These are phyloP conservation scores for Rhytidhysteron rufulum DNA, from an alignment of 2,329 filamentous ascomycete species.

Conservation along the genomic window DNA sequence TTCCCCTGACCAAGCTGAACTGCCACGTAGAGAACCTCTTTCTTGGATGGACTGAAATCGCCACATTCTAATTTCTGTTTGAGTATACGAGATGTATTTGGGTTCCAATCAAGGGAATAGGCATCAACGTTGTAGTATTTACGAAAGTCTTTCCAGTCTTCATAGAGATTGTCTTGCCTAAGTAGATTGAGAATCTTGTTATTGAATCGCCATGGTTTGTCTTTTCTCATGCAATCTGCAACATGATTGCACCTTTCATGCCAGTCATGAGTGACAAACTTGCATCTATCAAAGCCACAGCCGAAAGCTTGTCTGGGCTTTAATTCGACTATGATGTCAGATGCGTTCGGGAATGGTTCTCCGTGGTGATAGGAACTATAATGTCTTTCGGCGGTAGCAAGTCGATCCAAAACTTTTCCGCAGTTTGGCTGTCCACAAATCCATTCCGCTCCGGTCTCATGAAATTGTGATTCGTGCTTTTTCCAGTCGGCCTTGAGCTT, in stretches of 20 bases:
- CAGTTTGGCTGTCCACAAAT: slow-evolving; percentile 31
- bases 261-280: slow-evolving; percentile 34
- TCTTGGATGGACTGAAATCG: slow-evolving; percentile 31
- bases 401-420: slow-evolving; percentile 31
- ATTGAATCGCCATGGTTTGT: slow-evolving; percentile 35
- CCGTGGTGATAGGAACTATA: slow-evolving; percentile 34
- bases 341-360: slow-evolving; percentile 28
- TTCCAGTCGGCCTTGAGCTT: slow-evolving; percentile 39
- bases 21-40: slow-evolving; percentile 33
- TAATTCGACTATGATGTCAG: slow-evolving; percentile 29
- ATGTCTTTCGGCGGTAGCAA: slow-evolving; percentile 34
- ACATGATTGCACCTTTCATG: slow-evolving; percentile 37
- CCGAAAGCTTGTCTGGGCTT: slow-evolving; percentile 31
- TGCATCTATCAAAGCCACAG: slow-evolving; percentile 36
- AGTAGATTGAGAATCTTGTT: slow-evolving; percentile 36
- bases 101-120: slow-evolving; percentile 36
- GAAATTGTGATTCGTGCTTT: slow-evolving; percentile 37
- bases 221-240: slow-evolving; percentile 37
- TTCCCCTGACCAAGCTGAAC: slow-evolving; percentile 21
- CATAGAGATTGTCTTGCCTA: slow-evolving; percentile 32
- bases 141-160: slow-evolving; percentile 35
- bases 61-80: slow-evolving; percentile 36
- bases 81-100: slow-evolving; percentile 31
- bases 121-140: slow-evolving; percentile 26
- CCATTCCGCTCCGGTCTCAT: slow-evolving; percentile 37